Evolutionary conservation across 345 rosid species (phyloP).

Genomic region (Melastoma malabathricum): DNA sequence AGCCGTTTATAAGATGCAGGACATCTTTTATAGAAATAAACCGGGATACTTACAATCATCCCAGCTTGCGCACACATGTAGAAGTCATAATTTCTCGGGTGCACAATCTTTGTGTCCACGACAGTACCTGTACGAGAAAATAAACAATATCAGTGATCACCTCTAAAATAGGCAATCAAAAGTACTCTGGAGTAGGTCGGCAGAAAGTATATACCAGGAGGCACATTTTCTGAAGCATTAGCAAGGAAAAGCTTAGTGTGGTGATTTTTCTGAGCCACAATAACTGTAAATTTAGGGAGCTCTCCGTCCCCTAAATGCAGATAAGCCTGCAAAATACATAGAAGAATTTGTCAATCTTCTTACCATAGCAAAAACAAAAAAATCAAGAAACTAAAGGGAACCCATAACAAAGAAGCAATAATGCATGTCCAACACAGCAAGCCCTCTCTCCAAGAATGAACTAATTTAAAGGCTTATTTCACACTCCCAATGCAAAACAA

Average conservation of each 20-base stretch:
- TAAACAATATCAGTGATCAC: constrained; percentile 5
- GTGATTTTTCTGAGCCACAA: constrained; percentile 87
- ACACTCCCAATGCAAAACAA: background rate
- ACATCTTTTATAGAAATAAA: background rate
- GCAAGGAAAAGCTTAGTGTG: constrained; percentile 74
- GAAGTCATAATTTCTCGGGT: constrained; percentile 77
- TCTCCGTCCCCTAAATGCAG: constrained; percentile 43
- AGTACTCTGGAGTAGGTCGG: background rate
- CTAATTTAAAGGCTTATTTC: too few relatives aligned
- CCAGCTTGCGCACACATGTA: constrained; percentile 89
- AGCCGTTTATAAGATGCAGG: background rate
- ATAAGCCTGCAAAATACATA: constrained; percentile 44
- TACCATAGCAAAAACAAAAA: background rate
- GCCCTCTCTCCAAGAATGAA: too few relatives aligned
- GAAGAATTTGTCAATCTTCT: background rate
- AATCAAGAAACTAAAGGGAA: background rate
- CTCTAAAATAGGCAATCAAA: background rate
- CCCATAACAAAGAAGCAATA: background rate
- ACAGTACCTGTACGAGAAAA: constrained; percentile 46
- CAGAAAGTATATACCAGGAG: constrained; percentile 44
- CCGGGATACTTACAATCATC: constrained; percentile 34
- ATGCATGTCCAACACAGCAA: too few relatives aligned
- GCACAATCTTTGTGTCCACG: constrained; percentile 69
- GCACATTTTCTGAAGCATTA: constrained; percentile 56
- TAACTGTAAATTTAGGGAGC: constrained; percentile 60